These are phyloP conservation scores for Knufia fluminis DNA, from an alignment of 2,329 filamentous ascomycete genomes.

Conservation along the genomic window DNA sequence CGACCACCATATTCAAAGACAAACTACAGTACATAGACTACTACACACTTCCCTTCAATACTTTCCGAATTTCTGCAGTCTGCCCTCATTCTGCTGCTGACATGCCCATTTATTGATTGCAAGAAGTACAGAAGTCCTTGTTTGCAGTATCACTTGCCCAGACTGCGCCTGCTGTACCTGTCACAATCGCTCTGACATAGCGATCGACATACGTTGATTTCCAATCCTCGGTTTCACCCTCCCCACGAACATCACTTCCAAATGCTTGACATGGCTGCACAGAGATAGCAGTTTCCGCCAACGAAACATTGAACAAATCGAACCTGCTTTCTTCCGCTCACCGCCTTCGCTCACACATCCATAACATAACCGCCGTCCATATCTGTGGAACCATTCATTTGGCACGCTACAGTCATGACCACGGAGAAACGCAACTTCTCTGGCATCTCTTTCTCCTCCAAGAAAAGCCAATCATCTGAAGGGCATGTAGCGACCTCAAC, in stretches of 20 bases:
- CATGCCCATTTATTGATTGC: background rate
- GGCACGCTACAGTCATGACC: constrained; percentile 28
- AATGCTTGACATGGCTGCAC: constrained; percentile 16
- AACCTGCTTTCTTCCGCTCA: background rate
- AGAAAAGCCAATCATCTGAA: constrained; percentile 40
- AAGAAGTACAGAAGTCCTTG: background rate
- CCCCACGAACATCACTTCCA: background rate
- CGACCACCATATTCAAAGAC: too few relatives aligned
- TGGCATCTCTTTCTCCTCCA: constrained; percentile 35
- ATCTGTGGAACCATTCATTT: constrained; percentile 23
- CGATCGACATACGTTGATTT: constrained; percentile 7
- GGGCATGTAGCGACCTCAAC: constrained; percentile 46
- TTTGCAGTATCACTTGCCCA: background rate
- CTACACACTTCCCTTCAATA: background rate
- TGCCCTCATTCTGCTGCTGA: background rate
- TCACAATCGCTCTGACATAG: background rate
- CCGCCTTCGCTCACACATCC: background rate
- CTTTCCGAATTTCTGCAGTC: background rate
- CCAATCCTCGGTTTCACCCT: constrained; percentile 1
- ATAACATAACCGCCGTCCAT: constrained; percentile 2
- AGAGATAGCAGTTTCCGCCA: constrained; percentile 13
- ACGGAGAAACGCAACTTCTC: constrained; percentile 41
- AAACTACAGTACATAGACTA: background rate
- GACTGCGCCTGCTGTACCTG: background rate
- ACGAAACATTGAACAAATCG: background rate